Evolutionary conservation across 441 rosid genomes (phyloP).

Genomic region (Brassica balearica): DNA sequence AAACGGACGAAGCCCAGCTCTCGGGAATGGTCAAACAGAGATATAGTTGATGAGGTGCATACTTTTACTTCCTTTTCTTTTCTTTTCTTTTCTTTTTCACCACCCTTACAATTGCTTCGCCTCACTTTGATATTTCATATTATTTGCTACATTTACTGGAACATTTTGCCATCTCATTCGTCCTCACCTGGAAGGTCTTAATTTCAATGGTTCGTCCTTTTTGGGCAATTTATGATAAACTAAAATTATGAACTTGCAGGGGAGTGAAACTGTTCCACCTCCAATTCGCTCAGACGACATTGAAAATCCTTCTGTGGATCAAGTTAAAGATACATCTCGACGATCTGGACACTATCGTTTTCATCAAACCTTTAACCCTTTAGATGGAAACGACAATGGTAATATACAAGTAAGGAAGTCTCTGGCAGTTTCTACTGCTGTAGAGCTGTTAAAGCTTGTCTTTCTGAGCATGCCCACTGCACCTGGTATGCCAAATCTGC

Average conservation of each 20-base stretch:
- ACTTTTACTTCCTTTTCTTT: slow-evolving; percentile 33
- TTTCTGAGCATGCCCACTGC: slow-evolving; percentile 86
- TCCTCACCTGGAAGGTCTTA: slow-evolving; percentile 28
- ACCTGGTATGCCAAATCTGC: slow-evolving; percentile 66
- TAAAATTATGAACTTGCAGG: slow-evolving; percentile 52
- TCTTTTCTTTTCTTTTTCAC: slow-evolving; percentile 29
- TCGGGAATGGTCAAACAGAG: slow-evolving; percentile 63
- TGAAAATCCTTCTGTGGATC: slow-evolving; percentile 48
- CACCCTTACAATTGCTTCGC: slow-evolving; percentile 14
- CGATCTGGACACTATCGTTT: slow-evolving; percentile 57
- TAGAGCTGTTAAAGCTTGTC: slow-evolving; percentile 91
- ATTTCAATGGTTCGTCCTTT: slow-evolving; percentile 26
- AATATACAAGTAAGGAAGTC: slow-evolving; percentile 65
- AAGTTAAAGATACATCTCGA: slow-evolving; percentile 50
- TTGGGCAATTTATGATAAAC: slow-evolving; percentile 20
- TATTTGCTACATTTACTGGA: slow-evolving; percentile 26
- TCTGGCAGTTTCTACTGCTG: slow-evolving; percentile 93
- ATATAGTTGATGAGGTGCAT: slow-evolving; percentile 53
- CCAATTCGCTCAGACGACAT: slow-evolving; percentile 45
- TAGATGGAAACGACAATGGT: slow-evolving; percentile 60
- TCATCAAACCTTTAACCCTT: slow-evolving; percentile 67
- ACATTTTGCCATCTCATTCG: slow-evolving; percentile 29
- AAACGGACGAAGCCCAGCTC: slow-evolving; percentile 53
- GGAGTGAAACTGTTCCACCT: slow-evolving; percentile 55
- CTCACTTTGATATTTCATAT: slow-evolving; percentile 23